Evolutionary conservation across 1,284 basidiomycete species (phyloP).

Genomic region (Pseudomicrostroma phylloplanum): DNA sequence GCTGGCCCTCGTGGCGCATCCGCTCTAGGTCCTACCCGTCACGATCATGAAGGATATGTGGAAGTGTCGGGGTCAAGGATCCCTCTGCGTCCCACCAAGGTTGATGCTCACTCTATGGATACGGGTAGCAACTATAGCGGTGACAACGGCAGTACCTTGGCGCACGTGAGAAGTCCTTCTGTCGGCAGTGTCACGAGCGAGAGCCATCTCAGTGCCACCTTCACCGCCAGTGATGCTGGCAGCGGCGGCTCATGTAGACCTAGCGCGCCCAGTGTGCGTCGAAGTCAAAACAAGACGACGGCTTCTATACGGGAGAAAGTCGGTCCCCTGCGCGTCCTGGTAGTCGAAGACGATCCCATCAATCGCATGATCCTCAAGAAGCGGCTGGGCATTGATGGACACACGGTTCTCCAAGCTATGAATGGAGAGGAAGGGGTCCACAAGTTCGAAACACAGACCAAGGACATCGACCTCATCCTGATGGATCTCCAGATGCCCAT

Average conservation of each 20-base stretch:
- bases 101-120: conserved; percentile 40
- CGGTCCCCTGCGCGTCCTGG: conserved; percentile 32
- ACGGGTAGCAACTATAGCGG: background rate
- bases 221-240: background rate
- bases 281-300: background rate
- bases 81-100: conserved; percentile 51
- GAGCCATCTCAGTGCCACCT: background rate
- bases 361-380: conserved; percentile 70
- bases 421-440: conserved; percentile 74
- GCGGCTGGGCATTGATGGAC: conserved; percentile 64
- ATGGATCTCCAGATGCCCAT: conserved; percentile 88
- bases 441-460: conserved; percentile 58
- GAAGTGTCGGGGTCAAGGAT: conserved; percentile 51
- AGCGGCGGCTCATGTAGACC: background rate
- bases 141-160: background rate
- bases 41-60: conserved; percentile 17
- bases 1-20: background rate
- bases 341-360: conserved; percentile 62
- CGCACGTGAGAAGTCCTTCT: too few relatives aligned
- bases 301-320: conserved; percentile 7
- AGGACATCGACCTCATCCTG: conserved; percentile 66
- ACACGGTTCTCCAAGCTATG: conserved; percentile 63
- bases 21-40: background rate
- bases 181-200: too few relatives aligned
- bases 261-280: background rate